Evolutionary conservation across 73 alveolate genomes (phyloP).

Genomic region (Paramecium bursaria): DNA sequence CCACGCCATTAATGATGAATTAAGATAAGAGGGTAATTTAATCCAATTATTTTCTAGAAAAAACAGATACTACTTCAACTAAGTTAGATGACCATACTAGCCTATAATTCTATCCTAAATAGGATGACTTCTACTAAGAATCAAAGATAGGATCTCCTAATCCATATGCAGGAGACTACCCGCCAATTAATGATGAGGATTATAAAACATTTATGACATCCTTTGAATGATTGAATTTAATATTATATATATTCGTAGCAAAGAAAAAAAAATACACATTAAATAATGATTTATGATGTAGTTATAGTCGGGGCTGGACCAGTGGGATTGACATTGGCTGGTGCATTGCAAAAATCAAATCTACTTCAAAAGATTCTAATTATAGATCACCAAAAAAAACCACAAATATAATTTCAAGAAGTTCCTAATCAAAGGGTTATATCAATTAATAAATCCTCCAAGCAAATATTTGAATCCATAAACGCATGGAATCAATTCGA

Average conservation of each 20-base stretch:
- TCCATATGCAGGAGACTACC: conserved; percentile 30
- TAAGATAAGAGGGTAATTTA: conserved; percentile 35
- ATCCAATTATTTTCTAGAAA: too few relatives aligned
- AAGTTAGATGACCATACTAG: neutral
- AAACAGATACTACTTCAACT: neutral
- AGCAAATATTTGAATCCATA: conserved; percentile 58
- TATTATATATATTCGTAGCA: conserved; percentile 28
- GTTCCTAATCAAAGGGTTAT: conserved; percentile 43
- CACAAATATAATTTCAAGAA: neutral
- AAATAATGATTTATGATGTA: conserved; percentile 37
- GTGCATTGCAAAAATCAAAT: neutral
- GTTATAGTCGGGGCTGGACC: conserved; percentile 47
- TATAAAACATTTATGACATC: conserved; percentile 35
- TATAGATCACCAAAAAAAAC: conserved; percentile 6
- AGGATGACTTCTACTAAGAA: conserved; percentile 1
- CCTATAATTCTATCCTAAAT: neutral
- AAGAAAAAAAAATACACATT: too few relatives aligned
- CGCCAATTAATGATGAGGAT: conserved; percentile 22
- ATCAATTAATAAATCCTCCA: conserved; percentile 45
- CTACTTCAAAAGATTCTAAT: neutral
- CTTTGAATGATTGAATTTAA: conserved; percentile 18
- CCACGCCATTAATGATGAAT: conserved; percentile 53
- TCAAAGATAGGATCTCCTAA: conserved; percentile 56
- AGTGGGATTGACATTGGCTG: conserved; percentile 13
- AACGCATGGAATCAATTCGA: conserved; percentile 69